phyloP scores from a whole-genome alignment of 805 yeast genomes.

The Pichia paraexigua region DNA sequence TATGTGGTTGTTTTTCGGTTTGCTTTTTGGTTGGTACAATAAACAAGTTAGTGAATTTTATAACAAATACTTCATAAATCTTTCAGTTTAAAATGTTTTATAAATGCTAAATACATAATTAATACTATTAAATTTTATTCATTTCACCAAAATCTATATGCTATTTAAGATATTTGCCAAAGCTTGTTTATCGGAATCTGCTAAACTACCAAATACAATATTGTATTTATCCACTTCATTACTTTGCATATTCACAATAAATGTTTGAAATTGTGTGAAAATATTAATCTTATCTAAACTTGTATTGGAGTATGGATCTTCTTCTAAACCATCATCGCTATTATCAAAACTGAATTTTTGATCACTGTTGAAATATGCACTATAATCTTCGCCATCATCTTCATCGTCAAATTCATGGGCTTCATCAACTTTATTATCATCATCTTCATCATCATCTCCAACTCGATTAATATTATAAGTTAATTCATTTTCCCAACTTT shows the following conservation, averaged over 20 bases:
- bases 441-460: constrained; percentile 18
- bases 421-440: constrained; percentile 20
- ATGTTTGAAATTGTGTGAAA: constrained; percentile 54
- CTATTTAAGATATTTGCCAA: constrained; percentile 10
- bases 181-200: constrained; percentile 19
- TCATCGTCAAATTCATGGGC: constrained; percentile 24
- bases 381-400: constrained; percentile 28
- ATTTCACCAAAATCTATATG: neutral
- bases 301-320: constrained; percentile 73
- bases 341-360: constrained; percentile 36
- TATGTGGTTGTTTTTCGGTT: no score
- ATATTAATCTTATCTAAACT: constrained; percentile 73
- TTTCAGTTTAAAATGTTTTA: neutral
- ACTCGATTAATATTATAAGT: constrained; percentile 11
- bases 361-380: constrained; percentile 25
- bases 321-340: constrained; percentile 62
- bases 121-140: no score
- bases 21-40: no score
- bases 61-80: no score
- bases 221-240: constrained; percentile 30
- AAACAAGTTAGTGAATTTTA: no score
- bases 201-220: constrained; percentile 16
- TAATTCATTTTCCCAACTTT: constrained; percentile 13
- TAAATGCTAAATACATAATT: neutral
- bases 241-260: constrained; percentile 41